Conservation (phyloP, 345 rosid genomes). For the Eucalyptus melliodora region DNA sequence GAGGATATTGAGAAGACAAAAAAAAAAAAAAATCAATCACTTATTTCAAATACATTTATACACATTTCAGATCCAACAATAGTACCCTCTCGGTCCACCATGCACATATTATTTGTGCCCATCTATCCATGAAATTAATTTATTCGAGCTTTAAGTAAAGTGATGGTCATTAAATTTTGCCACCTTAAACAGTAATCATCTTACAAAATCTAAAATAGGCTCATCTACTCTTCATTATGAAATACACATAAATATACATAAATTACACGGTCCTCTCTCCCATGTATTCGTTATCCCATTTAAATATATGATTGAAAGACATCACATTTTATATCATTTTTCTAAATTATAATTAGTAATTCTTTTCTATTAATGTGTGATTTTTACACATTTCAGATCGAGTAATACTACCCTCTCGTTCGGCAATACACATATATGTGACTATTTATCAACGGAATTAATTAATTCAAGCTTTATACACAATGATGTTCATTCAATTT, state of each 20-base stretch:
- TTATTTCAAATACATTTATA: neutral
- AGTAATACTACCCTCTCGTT: neutral
- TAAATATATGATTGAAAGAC: neutral
- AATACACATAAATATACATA: neutral
- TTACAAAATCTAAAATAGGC: neutral
- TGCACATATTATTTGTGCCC: neutral
- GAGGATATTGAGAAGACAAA: neutral
- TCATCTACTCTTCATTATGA: neutral
- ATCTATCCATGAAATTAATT: neutral
- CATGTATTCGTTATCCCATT: accelerated
- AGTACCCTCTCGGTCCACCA: neutral
- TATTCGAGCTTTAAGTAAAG: neutral
- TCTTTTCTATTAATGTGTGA: too few relatives aligned
- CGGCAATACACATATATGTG: neutral
- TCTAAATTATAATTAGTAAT: neutral
- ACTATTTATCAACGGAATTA: neutral
- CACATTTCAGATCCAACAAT: accelerated
- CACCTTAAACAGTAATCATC: neutral
- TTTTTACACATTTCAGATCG: neutral
- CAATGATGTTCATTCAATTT: accelerated
- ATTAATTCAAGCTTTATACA: neutral
- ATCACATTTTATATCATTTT: neutral
- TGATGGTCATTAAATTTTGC: neutral
- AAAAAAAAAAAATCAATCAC: neutral
- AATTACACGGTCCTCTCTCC: neutral